A percentile compares a stretch with the other conserved stretches of the same genome.
phyloP scores from a whole-genome alignment of 2,329 filamentous ascomycete species.

The Fusarium buharicum region DNA sequence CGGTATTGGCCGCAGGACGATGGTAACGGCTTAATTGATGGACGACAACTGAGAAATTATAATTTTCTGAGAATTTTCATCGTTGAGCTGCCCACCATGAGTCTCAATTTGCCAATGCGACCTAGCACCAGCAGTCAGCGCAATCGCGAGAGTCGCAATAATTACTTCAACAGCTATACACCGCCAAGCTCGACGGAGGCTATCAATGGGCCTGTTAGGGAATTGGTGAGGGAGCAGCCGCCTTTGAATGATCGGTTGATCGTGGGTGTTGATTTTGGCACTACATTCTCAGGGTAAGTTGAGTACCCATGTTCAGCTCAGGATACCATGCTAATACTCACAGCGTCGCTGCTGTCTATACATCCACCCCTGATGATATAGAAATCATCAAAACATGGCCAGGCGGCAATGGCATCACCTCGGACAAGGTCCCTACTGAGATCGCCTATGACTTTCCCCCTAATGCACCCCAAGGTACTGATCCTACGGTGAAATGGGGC shows the following conservation, averaged over 20 bases:
- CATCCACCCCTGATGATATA: constrained; percentile 79
- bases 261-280: constrained; percentile 84
- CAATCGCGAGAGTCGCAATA: constrained; percentile 64
- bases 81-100: constrained; percentile 53
- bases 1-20: constrained; percentile 22
- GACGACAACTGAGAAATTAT: neutral
- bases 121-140: constrained; percentile 58
- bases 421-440: constrained; percentile 86
- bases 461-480: constrained; percentile 48
- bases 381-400: constrained; percentile 89
- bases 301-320: neutral
- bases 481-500: constrained; percentile 75
- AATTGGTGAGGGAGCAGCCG: constrained; percentile 63
- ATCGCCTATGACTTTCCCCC: constrained; percentile 68
- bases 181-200: constrained; percentile 68
- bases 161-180: constrained; percentile 66
- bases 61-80: constrained; percentile 12
- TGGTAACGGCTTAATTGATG: constrained; percentile 31
- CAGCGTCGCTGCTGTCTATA: constrained; percentile 76
- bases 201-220: constrained; percentile 69
- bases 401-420: constrained; percentile 85
- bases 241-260: constrained; percentile 72
- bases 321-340: constrained; percentile 7
- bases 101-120: constrained; percentile 63
- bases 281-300: constrained; percentile 79